Percentiles rank a stretch among this genome's conserved stretches.
These are phyloP conservation scores for Triangularia setosa DNA, from an alignment of 2,329 filamentous ascomycete genomes.

Conservation along the genomic window DNA sequence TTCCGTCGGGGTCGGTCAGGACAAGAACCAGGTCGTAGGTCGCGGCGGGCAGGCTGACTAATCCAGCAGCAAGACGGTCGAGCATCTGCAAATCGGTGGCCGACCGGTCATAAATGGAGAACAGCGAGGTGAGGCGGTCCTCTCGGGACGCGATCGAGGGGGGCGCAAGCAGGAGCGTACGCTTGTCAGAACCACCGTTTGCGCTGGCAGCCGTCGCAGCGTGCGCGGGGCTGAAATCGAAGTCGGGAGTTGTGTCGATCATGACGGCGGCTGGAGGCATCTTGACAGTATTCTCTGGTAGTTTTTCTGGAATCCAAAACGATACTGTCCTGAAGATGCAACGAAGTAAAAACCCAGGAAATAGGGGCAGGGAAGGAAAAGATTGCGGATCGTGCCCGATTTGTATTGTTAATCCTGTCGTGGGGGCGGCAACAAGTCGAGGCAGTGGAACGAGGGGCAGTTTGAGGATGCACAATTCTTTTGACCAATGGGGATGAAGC, in stretches of 20 bases:
- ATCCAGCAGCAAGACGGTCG: constrained; percentile 78
- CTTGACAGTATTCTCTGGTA: not conserved
- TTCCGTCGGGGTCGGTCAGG: constrained; percentile 71
- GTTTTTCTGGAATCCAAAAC: not conserved
- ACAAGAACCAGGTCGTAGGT: constrained; percentile 85
- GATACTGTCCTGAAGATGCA: not conserved
- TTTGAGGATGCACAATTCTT: not conserved
- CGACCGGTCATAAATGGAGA: constrained; percentile 64
- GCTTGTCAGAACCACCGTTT: constrained; percentile 6
- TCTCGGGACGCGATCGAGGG: constrained; percentile 86
- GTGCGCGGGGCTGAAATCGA: constrained; percentile 42
- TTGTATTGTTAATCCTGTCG: not conserved
- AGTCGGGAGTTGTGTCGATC: constrained; percentile 26
- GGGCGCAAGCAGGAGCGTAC: constrained; percentile 61
- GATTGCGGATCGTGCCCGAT: not conserved
- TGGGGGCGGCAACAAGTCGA: not conserved
- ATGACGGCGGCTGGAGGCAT: constrained; percentile 12
- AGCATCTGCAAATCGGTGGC: constrained; percentile 95
- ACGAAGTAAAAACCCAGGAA: not conserved
- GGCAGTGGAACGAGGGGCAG: not conserved
- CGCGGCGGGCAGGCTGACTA: constrained; percentile 69
- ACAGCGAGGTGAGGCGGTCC: constrained; percentile 66
- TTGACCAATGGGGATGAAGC: not conserved
- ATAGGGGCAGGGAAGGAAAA: not conserved
- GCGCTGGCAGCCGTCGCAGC: not conserved